A percentile compares a stretch with the other conserved stretches of the same genome.
Evolutionary conservation across 2,329 filamentous ascomycete genomes (phyloP).

Genomic region (Penicillium polonicum): DNA sequence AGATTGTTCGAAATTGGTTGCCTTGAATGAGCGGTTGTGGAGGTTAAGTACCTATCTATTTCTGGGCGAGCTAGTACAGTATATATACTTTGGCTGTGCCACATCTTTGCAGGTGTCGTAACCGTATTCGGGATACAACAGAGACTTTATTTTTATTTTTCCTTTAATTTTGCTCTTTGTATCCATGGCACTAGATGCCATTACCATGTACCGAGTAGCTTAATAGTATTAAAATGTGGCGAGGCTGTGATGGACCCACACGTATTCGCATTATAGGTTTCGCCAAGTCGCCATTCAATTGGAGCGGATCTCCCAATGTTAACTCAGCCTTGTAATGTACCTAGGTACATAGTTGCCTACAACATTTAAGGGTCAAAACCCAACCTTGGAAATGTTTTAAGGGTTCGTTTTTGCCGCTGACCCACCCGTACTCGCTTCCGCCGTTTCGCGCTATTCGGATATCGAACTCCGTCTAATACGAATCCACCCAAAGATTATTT

Average conservation of each 20-base stretch:
- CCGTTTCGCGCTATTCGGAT: not conserved
- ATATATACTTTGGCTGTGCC: not conserved
- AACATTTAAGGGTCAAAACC: too few relatives aligned
- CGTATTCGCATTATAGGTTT: not conserved
- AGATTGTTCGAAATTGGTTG: not conserved
- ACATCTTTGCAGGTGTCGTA: too few relatives aligned
- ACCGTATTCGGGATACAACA: not conserved
- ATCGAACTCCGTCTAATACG: not conserved
- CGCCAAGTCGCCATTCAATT: not conserved
- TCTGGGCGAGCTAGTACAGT: not conserved
- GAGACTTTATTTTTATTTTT: not conserved
- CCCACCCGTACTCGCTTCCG: not conserved
- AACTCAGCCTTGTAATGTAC: too few relatives aligned
- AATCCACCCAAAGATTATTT: not conserved
- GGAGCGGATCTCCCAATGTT: too few relatives aligned
- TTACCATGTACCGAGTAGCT: not conserved
- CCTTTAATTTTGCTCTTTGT: not conserved
- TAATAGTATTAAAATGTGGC: not conserved
- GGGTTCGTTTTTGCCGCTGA: not conserved
- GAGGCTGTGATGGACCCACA: not conserved
- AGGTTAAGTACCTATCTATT: not conserved
- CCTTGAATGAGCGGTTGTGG: not conserved
- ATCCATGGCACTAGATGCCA: not conserved
- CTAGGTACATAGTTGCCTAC: too few relatives aligned
- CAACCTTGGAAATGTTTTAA: too few relatives aligned